Base-by-base conservation (phyloP, 345 rosid genomes). In the Punica granatum region DNA sequence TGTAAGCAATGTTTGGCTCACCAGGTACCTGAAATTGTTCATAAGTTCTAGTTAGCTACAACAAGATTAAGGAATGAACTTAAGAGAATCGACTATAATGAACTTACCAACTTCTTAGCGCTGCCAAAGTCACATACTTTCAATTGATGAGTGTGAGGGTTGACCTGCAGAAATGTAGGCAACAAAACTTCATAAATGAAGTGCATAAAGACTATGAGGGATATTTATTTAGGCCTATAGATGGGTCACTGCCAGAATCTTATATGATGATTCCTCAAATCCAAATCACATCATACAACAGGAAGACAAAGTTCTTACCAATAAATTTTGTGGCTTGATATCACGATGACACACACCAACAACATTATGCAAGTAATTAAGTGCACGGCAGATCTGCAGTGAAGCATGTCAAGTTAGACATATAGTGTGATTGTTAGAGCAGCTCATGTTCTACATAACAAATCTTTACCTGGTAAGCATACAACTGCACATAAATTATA, bases 71-170 rank as follows among this genome's bases (percentile, higher is more conserved):
- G 53, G 58, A 66, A 58, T 73, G 61, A n/a, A 23, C 11, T 51
- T 51, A 30, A 51, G 58, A 51, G 30, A 51, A n/a, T 51, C 54
- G 23, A 51, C 58, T n/a, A 51, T 31, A 37, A 6, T 34, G 46
- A 76, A 76, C 85, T 66, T 89, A 94, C 99, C 98, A 94, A 80
- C 86, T 81, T 94, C 90, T 94, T 94, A 70, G 99, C 99, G 70
- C 98, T 94, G 34, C 99, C 99, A 68, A 92, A 94, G 79, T 94
- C 99, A 35, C 99, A 94, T 32, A 94, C 90, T 79, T 92, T 94
- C 75, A 94, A 72, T 78, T 90, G 92, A 73, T 90, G 96, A 19
- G 88, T 85, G 48, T 82, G 89, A 70, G 98, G 89, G 79, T 92
- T 92, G 69, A 92, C 99, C 99, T 91, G 81, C 76, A 60, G 69